Percentiles rank a stretch among this genome's conserved stretches.
Evolutionary conservation across 2,329 filamentous ascomycete species (phyloP).

Genomic region (Blastomyces parvus): DNA sequence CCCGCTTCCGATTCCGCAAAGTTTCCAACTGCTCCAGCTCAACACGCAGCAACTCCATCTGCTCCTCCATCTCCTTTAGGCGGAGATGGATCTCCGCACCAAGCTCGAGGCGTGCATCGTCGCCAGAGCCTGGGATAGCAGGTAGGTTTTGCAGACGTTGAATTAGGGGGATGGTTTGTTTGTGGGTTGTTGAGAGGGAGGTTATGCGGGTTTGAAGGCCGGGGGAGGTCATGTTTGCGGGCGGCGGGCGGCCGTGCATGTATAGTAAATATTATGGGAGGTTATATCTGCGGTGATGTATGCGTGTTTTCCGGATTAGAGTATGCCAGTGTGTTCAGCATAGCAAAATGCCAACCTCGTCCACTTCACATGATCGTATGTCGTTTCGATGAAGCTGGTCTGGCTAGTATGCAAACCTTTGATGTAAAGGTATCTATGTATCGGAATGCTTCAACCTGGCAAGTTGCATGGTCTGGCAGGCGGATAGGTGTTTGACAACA

Average conservation of each 20-base stretch:
- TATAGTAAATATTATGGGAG: neutral
- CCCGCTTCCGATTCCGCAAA: conserved; percentile 24
- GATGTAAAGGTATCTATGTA: neutral
- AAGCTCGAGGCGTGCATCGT: conserved; percentile 61
- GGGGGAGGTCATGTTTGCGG: conserved; percentile 30
- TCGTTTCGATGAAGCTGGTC: neutral
- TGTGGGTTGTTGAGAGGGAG: conserved; percentile 46
- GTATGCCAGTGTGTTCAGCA: neutral
- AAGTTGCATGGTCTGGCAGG: neutral
- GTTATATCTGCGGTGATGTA: neutral
- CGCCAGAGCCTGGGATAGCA: conserved; percentile 54
- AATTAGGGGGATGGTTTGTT: conserved; percentile 46
- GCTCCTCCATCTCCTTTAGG: conserved; percentile 69
- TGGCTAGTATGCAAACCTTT: neutral
- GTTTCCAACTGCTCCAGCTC: conserved; percentile 61
- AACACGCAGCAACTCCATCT: conserved; percentile 69
- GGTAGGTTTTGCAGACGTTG: conserved; percentile 50
- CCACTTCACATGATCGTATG: neutral
- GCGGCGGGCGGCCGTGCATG: neutral
- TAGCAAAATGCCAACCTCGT: neutral
- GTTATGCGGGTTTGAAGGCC: conserved; percentile 42
- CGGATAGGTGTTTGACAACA: conserved; percentile 13
- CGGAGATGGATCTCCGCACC: conserved; percentile 69
- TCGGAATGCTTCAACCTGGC: neutral
- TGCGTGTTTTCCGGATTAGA: neutral